Evolutionary conservation across 257 asterid species (phyloP), one percentile per base, ranked within the genome.

Genomic region (Fraxinus pennsylvanica): DNA sequence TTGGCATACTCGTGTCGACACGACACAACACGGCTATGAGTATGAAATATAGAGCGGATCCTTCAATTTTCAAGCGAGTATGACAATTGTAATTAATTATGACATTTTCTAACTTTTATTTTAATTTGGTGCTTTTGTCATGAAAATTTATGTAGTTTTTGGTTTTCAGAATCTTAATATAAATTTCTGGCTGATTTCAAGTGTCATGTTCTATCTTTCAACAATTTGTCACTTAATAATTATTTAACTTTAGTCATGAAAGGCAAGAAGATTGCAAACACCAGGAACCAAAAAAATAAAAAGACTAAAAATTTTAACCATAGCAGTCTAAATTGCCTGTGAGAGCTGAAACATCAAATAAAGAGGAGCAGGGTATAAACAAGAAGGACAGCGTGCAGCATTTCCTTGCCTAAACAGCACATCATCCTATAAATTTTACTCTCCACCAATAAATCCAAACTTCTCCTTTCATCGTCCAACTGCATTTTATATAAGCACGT

Each of bases 241-340:
- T 25, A 25, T 25, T 25, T 25, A 25, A 25, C 27, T 54, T 0
- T 5, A 5, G 27, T 57, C 65, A 19, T 19, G 61, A 17, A 17
- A n/a, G 4, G 25, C 65, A 54, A 54, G 65, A 54, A 54, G 65
- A 54, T 1, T 54, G n/a, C 9, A 54, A 6, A 4, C 65, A 54
- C 65, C 22, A 54, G n/a, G 63, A 3, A 52, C 8, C 5, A 19
- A 52, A 47, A 52, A 52, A 45, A 25, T 30, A 30, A 32, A 15
- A 2, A 5, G 63, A 52, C 47, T 8, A 9, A 19, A 52, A 54
- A 5, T 54, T 54, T 19, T 25, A 54, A 6, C 65, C 65, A n/a
- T 5, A n/a, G 22, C 59, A 68, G 19, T 50, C 14, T 59, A 61
- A 70, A 74, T 70, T 61, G 78, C 77, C n/a, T 47, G 17, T 50